Evolutionary conservation across 1,139 yeast species (phyloP), one percentile per base, ranked within the genome.

Genomic region (Pichia terricola): DNA sequence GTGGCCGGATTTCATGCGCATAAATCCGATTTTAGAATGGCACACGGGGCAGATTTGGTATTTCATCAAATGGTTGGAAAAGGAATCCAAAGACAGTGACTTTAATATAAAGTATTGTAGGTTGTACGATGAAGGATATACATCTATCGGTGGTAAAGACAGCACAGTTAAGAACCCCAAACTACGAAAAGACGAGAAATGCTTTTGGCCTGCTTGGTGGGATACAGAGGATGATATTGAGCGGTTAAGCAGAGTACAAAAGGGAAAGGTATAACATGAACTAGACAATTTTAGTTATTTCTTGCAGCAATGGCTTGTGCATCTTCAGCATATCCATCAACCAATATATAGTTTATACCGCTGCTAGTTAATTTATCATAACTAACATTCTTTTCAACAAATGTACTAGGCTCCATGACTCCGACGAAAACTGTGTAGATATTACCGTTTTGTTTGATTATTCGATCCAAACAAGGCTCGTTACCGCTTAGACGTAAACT

Each of bases 401-500:
- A 94, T 2, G 84, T 84, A 37, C 78, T 82, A 0, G 98, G 98
- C 62, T 94, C 99, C 49, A 80, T 61, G 1, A 88, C 94, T 1
- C 98, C 98, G 5, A 91, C 96, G 64, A 84, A 88, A 35, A 47
- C 50, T 28, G 44, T 42, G 11, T 41, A 37, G 27, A 47, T 47
- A 31, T 41, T 43, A 32, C 50, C 50, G 16, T 28, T 10, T 35
- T 46, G 49, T 6, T 64, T 67, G 38, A 87, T 57, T 8, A 91
- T 79, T 37, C 97, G 71, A 50, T 88, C 89, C 2, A 79, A 79
- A 63, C 99, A 91, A 0, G 98, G 96, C 43, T 72, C 59, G 55
- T 89, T 89, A 0, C 98, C 98, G 61, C 96, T 88, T 36, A 91
- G 67, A 45, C 99, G 69, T 47, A 76, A 74, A 2, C 95, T 81